These are phyloP conservation scores for Xylaria palmicola DNA, from an alignment of 495 filamentous ascomycete species.

Conservation along the genomic window DNA sequence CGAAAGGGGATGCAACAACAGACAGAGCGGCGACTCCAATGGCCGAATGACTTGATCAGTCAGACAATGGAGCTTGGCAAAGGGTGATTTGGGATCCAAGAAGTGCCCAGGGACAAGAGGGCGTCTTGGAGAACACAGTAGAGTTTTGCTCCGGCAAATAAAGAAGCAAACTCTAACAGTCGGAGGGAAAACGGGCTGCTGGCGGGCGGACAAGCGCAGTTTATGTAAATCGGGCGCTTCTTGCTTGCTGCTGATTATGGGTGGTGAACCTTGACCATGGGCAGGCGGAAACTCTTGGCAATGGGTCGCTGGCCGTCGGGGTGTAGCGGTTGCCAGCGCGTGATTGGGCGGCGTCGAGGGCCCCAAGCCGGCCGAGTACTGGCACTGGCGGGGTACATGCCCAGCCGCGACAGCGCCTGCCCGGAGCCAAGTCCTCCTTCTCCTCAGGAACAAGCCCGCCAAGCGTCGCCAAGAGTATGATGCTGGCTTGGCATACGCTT, in stretches of 20 bases:
- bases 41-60: conserved; percentile 8
- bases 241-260: conserved; percentile 48
- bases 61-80: conserved; percentile 19
- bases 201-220: conserved; percentile 33
- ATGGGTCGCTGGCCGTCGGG: conserved; percentile 25
- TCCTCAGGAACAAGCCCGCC: conserved; percentile 28
- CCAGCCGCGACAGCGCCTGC: neutral
- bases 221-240: conserved; percentile 43
- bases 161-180: conserved; percentile 12
- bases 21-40: neutral
- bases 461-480: conserved; percentile 22
- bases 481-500: conserved; percentile 35
- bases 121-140: neutral
- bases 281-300: conserved; percentile 50
- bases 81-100: neutral
- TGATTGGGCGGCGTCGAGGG: conserved; percentile 28
- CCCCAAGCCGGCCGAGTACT: conserved; percentile 26
- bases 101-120: neutral
- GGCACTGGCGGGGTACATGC: conserved; percentile 21
- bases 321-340: conserved; percentile 18
- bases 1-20: conserved; percentile 6
- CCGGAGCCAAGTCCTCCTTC: conserved; percentile 25
- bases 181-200: conserved; percentile 14
- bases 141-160: conserved; percentile 22
- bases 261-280: conserved; percentile 42